Evolutionary conservation across 73 alveolate species (phyloP).

Genomic region (Symbiodinium pilosum): DNA sequence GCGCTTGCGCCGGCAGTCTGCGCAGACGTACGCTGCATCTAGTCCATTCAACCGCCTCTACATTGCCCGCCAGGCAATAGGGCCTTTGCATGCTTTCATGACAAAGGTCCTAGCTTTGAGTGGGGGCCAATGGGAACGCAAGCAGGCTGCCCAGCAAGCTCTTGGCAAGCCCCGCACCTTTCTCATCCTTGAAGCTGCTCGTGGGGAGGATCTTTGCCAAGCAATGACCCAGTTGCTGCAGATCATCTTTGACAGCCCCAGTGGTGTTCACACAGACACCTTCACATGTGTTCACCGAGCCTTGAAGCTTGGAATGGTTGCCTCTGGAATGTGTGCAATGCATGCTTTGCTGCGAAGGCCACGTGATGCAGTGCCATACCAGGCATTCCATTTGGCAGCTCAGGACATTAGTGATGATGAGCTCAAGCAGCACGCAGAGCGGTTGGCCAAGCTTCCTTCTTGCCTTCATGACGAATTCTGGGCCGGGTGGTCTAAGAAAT

Average conservation of each 20-base stretch:
- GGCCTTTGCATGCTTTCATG: neutral
- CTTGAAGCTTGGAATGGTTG: neutral
- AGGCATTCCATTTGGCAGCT: neutral
- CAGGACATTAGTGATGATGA: neutral
- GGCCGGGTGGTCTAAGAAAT: neutral
- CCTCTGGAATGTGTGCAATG: neutral
- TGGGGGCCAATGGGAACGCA: neutral
- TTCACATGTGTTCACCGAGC: neutral
- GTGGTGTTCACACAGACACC: neutral
- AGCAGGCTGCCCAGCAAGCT: neutral
- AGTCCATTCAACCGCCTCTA: neutral
- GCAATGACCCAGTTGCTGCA: neutral
- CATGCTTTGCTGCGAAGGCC: neutral
- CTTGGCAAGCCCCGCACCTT: neutral
- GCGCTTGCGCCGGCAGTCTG: neutral
- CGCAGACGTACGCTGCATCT: neutral
- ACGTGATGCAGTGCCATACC: neutral
- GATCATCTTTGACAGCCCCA: neutral
- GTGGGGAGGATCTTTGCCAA: neutral
- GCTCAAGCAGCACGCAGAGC: neutral
- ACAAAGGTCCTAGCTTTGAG: neutral
- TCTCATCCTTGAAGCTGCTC: neutral
- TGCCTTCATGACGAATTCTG: neutral
- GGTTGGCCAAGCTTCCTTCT: neutral
- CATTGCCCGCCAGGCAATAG: neutral